A percentile compares a stretch with the other conserved stretches of the same genome.
Conservation (phyloP, 2,329 filamentous ascomycete genomes). For the Penicillium sp. region DNA sequence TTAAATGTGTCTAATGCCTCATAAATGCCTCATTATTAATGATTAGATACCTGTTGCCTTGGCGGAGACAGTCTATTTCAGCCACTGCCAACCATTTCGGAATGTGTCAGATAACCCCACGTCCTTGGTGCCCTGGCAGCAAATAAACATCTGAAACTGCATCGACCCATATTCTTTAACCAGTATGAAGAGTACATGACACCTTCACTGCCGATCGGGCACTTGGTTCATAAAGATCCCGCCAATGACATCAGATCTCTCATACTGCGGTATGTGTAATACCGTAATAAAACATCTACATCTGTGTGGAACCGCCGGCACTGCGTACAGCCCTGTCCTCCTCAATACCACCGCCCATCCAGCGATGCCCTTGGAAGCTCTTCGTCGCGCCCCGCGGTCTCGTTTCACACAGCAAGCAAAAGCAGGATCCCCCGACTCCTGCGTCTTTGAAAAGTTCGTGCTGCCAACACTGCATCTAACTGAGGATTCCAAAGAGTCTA, state of each 20-base stretch:
- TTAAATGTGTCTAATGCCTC: no score
- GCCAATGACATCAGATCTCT: slow-evolving; percentile 8
- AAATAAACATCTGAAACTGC: neutral
- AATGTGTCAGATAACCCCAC: no score
- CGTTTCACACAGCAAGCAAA: neutral
- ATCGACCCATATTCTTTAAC: neutral
- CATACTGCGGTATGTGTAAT: slow-evolving; percentile 19
- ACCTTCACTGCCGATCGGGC: neutral
- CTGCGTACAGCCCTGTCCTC: neutral
- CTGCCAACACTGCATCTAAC: neutral
- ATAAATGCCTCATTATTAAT: no score
- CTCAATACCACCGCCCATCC: slow-evolving; percentile 4
- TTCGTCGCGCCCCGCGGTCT: neutral
- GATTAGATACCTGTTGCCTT: no score
- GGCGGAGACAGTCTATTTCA: no score
- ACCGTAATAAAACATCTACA: slow-evolving; percentile 13
- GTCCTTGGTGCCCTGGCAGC: no score
- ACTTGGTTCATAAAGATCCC: slow-evolving; percentile 5
- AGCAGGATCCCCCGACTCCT: neutral
- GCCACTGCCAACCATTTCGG: no score
- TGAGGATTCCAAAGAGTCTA: neutral
- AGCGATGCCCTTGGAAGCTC: neutral
- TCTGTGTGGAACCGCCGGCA: neutral
- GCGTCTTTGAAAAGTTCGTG: no score
- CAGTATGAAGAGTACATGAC: neutral